Conservation (phyloP, 768 basidiomycete species). For the Leccinum incarnatum region DNA sequence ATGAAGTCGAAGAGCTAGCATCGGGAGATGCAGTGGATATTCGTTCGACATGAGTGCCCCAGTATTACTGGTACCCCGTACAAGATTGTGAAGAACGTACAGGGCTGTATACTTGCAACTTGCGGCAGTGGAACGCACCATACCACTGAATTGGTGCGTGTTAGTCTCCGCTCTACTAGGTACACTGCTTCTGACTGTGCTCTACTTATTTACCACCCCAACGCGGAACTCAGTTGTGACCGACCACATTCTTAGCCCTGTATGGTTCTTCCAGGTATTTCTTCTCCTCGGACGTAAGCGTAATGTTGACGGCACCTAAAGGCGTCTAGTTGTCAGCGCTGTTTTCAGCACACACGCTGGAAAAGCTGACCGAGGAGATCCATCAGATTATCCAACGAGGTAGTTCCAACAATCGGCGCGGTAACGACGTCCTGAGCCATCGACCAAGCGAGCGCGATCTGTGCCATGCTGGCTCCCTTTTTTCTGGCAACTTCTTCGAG, state of each 20-base stretch:
- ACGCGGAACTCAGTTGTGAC: slow-evolving; percentile 34
- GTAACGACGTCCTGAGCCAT: slow-evolving; percentile 7
- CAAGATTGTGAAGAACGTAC: too few relatives aligned
- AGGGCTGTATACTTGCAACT: too few relatives aligned
- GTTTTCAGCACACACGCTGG: background rate
- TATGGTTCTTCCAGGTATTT: slow-evolving; percentile 12
- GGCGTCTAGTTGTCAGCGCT: background rate
- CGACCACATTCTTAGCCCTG: slow-evolving; percentile 34
- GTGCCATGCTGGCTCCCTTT: slow-evolving; percentile 1
- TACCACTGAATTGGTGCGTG: background rate
- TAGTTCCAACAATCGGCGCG: slow-evolving; percentile 8
- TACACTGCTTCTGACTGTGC: background rate
- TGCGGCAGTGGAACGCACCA: background rate
- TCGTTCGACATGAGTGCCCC: too few relatives aligned
- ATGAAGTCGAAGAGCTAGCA: too few relatives aligned
- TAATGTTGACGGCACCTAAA: slow-evolving; percentile 4
- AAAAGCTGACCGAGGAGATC: slow-evolving; percentile 8
- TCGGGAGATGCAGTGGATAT: too few relatives aligned
- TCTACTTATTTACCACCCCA: background rate
- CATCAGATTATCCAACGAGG: slow-evolving; percentile 8
- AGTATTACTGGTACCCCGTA: too few relatives aligned
- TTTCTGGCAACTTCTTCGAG: slow-evolving; percentile 9
- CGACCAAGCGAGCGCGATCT: slow-evolving; percentile 5
- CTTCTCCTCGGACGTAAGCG: slow-evolving; percentile 10
- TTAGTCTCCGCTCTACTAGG: background rate